Conservation (phyloP, 805 yeast species). For the Sungouiella thailandica region DNA sequence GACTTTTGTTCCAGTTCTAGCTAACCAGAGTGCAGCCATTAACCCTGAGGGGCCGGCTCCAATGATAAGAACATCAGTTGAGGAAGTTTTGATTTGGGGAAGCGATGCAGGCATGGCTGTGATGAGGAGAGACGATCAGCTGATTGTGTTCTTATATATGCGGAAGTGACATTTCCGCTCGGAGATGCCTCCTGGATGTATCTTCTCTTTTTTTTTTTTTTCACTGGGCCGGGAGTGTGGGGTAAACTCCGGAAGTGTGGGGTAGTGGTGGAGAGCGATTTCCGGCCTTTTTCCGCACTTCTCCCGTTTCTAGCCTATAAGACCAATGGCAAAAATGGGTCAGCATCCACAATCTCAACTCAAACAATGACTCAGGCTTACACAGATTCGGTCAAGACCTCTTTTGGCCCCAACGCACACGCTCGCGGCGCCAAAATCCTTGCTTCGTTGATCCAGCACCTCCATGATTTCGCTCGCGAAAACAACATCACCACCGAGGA, state of each 20-base stretch:
- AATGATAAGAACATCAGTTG: conserved; percentile 28
- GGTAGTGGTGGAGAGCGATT: no score
- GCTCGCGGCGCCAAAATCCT: conserved; percentile 19
- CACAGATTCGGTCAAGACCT: conserved; percentile 20
- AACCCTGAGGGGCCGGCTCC: conserved; percentile 38
- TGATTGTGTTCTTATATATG: not conserved
- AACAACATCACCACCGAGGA: conserved; percentile 29
- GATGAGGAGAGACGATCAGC: not conserved
- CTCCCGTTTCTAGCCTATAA: no score
- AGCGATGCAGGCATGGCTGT: not conserved
- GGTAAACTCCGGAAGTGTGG: no score
- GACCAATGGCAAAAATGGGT: no score
- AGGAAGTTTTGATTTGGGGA: conserved; percentile 9
- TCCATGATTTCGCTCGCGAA: conserved; percentile 33
- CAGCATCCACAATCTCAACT: no score
- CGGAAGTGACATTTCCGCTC: no score
- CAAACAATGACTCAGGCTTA: conserved; percentile 20
- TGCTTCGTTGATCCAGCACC: conserved; percentile 25
- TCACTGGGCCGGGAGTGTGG: no score
- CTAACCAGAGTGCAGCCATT: conserved; percentile 27
- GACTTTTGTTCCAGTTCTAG: conserved; percentile 23
- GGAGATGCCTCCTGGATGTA: no score
- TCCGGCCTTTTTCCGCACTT: no score
- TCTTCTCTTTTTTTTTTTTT: no score
- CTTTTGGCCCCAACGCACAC: conserved; percentile 24